These are phyloP conservation scores for Hypocrella siamensis DNA, from an alignment of 2,329 filamentous ascomycete genomes.

Conservation along the genomic window DNA sequence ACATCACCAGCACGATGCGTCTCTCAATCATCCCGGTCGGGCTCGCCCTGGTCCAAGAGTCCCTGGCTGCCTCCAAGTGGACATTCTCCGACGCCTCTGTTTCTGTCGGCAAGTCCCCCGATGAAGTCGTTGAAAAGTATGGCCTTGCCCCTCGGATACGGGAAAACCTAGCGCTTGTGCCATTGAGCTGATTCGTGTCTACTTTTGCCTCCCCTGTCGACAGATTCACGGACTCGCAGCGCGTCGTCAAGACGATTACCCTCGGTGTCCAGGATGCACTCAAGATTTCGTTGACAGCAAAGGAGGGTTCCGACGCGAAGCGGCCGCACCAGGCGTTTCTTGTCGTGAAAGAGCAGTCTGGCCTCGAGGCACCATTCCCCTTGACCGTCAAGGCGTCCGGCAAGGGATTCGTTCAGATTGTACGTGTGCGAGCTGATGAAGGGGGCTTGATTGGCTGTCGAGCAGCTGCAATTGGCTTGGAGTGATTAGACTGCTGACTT, in stretches of 20 bases:
- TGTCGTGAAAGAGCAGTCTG: conserved; percentile 60
- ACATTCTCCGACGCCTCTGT: conserved; percentile 59
- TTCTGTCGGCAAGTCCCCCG: conserved; percentile 50
- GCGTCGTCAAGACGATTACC: conserved; percentile 46
- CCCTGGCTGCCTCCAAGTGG: conserved; percentile 46
- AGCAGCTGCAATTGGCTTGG: neutral
- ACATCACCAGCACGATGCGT: conserved; percentile 17
- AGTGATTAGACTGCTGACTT: conserved; percentile 12
- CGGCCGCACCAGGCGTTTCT: conserved; percentile 91
- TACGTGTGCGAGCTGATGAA: conserved; percentile 30
- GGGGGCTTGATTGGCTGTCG: neutral
- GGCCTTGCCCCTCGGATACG: no score
- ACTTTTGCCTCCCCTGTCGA: neutral
- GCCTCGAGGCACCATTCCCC: conserved; percentile 76
- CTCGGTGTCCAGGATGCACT: conserved; percentile 57
- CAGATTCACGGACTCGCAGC: conserved; percentile 43
- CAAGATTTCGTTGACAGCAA: conserved; percentile 68
- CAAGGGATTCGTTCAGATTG: conserved; percentile 72
- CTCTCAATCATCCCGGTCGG: conserved; percentile 20
- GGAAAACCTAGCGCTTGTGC: no score
- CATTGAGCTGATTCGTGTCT: no score
- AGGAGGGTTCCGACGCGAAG: conserved; percentile 63
- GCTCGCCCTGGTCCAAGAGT: conserved; percentile 33
- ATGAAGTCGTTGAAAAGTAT: conserved; percentile 51
- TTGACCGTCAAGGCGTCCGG: conserved; percentile 75